These are phyloP conservation scores for Saxophila tyrrhenica DNA, from an alignment of 495 filamentous ascomycete genomes.

Conservation along the genomic window DNA sequence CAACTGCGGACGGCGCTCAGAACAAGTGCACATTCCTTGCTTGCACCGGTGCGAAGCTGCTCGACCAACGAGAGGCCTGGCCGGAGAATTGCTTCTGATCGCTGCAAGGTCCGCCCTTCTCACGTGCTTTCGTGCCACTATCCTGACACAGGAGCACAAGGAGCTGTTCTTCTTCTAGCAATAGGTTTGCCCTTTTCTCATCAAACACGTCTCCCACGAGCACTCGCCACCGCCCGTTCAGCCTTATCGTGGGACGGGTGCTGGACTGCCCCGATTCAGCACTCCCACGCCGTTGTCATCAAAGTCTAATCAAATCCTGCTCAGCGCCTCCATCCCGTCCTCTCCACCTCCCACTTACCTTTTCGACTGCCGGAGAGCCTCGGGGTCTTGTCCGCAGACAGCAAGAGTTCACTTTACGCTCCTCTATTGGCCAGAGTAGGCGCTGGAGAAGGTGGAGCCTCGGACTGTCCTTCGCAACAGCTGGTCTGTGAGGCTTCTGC, in stretches of 20 bases:
- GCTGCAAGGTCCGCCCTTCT: not conserved
- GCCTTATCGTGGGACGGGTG: not conserved
- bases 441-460: not conserved
- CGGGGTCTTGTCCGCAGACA: too few relatives aligned
- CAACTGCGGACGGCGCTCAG: not conserved
- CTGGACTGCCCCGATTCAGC: not conserved
- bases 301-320: not conserved
- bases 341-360: not conserved
- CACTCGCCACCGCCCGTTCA: not conserved
- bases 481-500: not conserved
- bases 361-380: too few relatives aligned
- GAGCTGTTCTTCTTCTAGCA: not conserved
- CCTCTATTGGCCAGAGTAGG: not conserved
- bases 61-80: not conserved
- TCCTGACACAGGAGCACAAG: not conserved
- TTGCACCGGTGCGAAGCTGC: not conserved
- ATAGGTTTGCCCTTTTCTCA: not conserved
- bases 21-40: not conserved
- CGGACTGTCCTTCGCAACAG: not conserved
- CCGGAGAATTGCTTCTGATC: too few relatives aligned
- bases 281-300: not conserved
- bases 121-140: not conserved
- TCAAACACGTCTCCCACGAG: not conserved
- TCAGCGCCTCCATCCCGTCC: not conserved
- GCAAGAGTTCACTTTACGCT: too few relatives aligned